Evolutionary conservation across 352 stramenopile species (phyloP), one percentile per base, ranked within the genome.

Genomic region (Phytopythium litorale): DNA sequence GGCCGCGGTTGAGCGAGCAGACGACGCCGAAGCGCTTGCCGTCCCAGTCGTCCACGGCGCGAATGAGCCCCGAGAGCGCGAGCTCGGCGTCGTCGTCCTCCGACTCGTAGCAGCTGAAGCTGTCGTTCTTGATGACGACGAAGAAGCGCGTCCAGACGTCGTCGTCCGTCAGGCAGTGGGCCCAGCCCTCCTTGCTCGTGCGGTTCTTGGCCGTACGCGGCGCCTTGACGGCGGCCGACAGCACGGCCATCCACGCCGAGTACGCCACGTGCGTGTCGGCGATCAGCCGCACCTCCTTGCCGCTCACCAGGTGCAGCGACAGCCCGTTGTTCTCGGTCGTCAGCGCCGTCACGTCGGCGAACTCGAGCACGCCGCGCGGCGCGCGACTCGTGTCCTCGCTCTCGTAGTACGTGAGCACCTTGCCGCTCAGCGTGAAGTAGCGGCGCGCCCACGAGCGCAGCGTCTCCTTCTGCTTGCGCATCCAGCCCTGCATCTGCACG

Each of bases 401-500:
- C 64, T 92, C 83, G 63, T 85, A 92, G 71, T 92, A 92, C 13
- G 83, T 89, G 15, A 92, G 63, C 57, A 77, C 63, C 58, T 88
- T 88, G 51, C 80, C 83, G 53, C 68, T 85, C 35, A 92, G 76
- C 43, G 78, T 86, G 64, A 92, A 92, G 66, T 89, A 92, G 37
- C 83, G 73, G 7, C 77, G 76, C 50, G 71, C 71, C 80, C 80
- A 92, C 16, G 75, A 88, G 33, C 78, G 78, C 64, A 88, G 69
- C 62, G 83, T 88, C 59, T 89, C 78, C 64, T 92, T 92, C 69
- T 92, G 83, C 64, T 92, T 92, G 35, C 79, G 75, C 83, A 92
- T 92, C 83, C 83, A 92, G 33, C 83, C 83, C 60, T 89, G 79
- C 80, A 92, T 91, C 58, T 89, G 77, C 61, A 91, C 77, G 52